These are phyloP conservation scores for Phanerodontia chrysosporium DNA, from an alignment of 768 basidiomycete species.

Conservation along the genomic window DNA sequence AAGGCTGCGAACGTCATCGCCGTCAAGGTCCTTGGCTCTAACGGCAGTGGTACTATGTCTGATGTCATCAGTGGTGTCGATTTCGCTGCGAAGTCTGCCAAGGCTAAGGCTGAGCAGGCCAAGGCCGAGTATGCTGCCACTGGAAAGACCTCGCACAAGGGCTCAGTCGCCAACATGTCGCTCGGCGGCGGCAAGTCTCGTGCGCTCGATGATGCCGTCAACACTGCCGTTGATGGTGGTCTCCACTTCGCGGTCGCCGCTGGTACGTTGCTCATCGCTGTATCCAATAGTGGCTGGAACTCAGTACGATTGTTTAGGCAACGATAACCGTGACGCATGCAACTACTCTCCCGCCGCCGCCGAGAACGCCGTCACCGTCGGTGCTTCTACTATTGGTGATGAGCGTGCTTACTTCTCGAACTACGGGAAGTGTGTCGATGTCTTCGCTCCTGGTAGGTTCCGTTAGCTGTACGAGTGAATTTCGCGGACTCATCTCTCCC, in stretches of 20 bases:
- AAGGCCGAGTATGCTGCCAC: slow-evolving; percentile 63
- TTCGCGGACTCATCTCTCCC: neutral
- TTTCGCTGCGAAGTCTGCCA: slow-evolving; percentile 63
- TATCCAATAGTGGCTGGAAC: neutral
- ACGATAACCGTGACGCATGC: slow-evolving; percentile 88
- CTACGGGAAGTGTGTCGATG: slow-evolving; percentile 83
- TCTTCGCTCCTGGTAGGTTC: slow-evolving; percentile 76
- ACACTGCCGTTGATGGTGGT: slow-evolving; percentile 77
- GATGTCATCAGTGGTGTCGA: slow-evolving; percentile 88
- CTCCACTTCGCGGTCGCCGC: slow-evolving; percentile 98
- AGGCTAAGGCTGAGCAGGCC: slow-evolving; percentile 54
- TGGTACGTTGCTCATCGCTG: slow-evolving; percentile 45
- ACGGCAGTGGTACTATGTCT: slow-evolving; percentile 92
- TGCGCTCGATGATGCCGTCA: slow-evolving; percentile 80
- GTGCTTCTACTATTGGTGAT: slow-evolving; percentile 79
- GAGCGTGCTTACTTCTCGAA: slow-evolving; percentile 93
- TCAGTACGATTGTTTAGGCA: slow-evolving; percentile 36
- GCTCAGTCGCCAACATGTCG: slow-evolving; percentile 96
- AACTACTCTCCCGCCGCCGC: slow-evolving; percentile 89
- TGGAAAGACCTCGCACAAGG: slow-evolving; percentile 83
- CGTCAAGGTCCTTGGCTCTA: slow-evolving; percentile 91
- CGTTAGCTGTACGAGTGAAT: neutral
- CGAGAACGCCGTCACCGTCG: slow-evolving; percentile 89
- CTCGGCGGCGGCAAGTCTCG: slow-evolving; percentile 92
- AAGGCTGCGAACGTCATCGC: slow-evolving; percentile 88